These are phyloP conservation scores for Aureobasidium sp. DNA, from an alignment of 2,329 filamentous ascomycete species.

Conservation along the genomic window DNA sequence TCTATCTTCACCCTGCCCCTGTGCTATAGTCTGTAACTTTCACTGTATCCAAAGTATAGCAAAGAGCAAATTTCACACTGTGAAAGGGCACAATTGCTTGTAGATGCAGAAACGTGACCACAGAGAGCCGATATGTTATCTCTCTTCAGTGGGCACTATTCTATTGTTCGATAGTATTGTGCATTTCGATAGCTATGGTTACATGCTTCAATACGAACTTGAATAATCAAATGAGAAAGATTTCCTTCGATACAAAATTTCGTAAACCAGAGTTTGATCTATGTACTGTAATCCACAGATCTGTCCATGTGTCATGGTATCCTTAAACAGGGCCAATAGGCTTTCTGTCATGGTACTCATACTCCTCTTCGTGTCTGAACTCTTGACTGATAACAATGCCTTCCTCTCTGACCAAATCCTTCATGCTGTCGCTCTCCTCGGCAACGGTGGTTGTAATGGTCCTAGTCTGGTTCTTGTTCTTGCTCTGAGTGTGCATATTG, in stretches of 20 bases:
- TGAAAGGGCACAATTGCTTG: no score
- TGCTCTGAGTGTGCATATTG: neutral
- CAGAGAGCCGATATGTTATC: no score
- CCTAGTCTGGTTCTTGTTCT: neutral
- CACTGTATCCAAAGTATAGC: no score
- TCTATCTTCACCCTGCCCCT: no score
- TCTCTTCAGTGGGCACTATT: no score
- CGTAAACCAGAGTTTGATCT: neutral
- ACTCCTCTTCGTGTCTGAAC: constrained; percentile 9
- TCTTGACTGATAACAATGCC: constrained; percentile 4
- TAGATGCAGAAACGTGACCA: no score
- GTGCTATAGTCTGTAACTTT: no score
- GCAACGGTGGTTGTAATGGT: constrained; percentile 3
- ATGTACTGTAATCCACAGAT: neutral
- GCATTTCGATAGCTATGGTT: no score
- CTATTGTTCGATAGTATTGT: no score
- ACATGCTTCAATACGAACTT: no score
- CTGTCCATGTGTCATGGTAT: neutral
- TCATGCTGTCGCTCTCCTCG: constrained; percentile 4
- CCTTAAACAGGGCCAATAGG: neutral
- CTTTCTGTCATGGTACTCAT: constrained; percentile 4
- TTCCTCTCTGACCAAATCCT: constrained; percentile 7
- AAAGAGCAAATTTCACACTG: no score
- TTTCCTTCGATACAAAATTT: neutral
- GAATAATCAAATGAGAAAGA: no score